Evolutionary conservation across 768 basidiomycete species (phyloP).

Genomic region (Lyophyllum shimeji): DNA sequence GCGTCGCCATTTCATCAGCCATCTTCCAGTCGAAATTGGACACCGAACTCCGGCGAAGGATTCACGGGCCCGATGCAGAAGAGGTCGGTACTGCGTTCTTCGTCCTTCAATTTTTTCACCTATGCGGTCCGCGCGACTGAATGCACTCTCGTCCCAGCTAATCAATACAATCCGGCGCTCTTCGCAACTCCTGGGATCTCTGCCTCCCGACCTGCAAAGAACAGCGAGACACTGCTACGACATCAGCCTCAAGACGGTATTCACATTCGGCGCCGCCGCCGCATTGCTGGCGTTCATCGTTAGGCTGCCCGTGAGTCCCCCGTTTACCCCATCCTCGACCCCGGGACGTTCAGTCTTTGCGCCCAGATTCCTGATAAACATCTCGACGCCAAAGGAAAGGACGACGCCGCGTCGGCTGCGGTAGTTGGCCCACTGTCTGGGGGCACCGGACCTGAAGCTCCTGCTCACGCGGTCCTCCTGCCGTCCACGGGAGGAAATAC

Average conservation of each 20-base stretch:
- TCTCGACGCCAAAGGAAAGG: not conserved
- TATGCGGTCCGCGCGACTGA: not conserved
- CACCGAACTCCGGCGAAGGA: conserved; percentile 49
- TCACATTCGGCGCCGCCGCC: conserved; percentile 55
- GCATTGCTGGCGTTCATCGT: conserved; percentile 59
- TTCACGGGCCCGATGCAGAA: conserved; percentile 50
- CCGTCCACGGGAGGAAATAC: too few relatives aligned
- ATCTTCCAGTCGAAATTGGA: conserved; percentile 64
- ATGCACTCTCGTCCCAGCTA: conserved; percentile 17
- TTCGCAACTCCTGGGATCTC: conserved; percentile 47
- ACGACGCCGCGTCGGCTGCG: not conserved
- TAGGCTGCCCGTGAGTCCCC: conserved; percentile 53
- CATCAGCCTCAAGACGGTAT: conserved; percentile 59
- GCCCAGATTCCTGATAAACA: not conserved
- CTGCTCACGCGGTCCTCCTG: too few relatives aligned
- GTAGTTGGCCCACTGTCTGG: too few relatives aligned
- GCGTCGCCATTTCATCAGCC: conserved; percentile 66
- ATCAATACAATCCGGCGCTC: conserved; percentile 63
- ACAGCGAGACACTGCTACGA: conserved; percentile 62
- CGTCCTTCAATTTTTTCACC: not conserved
- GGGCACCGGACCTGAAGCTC: too few relatives aligned
- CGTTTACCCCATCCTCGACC: not conserved
- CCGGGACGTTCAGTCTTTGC: not conserved
- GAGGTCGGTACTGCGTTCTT: conserved; percentile 39
- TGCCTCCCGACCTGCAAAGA: conserved; percentile 51